Evolutionary conservation across 2,329 filamentous ascomycete genomes (phyloP).

Genomic region (Neobulgaria alba): DNA sequence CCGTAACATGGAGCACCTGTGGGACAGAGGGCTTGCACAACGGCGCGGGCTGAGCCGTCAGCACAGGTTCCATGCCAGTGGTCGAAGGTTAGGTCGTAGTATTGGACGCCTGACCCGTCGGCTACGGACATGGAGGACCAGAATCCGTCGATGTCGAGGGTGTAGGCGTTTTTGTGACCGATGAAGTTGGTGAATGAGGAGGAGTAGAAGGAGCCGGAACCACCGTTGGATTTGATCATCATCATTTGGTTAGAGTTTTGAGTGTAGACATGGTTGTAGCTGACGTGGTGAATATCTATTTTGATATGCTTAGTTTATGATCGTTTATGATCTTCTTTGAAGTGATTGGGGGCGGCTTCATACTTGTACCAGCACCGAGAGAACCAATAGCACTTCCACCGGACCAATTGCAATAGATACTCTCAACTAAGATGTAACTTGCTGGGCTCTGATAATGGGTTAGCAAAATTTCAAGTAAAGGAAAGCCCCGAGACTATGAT

Average conservation of each 20-base stretch:
- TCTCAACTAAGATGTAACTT: constrained; percentile 50
- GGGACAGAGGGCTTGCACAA: constrained; percentile 44
- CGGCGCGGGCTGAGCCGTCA: constrained; percentile 35
- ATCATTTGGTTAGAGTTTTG: constrained; percentile 52
- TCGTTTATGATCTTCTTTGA: too few relatives aligned
- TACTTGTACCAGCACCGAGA: constrained; percentile 36
- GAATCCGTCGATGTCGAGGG: constrained; percentile 45
- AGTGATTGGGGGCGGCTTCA: too few relatives aligned
- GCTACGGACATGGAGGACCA: constrained; percentile 38
- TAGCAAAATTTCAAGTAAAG: too few relatives aligned
- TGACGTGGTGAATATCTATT: constrained; percentile 39
- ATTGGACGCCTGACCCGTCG: constrained; percentile 39
- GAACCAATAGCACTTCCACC: constrained; percentile 51
- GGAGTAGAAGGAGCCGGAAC: constrained; percentile 42
- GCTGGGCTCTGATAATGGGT: constrained; percentile 39
- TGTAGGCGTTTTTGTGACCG: constrained; percentile 50
- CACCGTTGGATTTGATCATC: constrained; percentile 54
- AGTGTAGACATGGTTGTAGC: constrained; percentile 51
- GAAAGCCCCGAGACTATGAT: too few relatives aligned
- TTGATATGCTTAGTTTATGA: neutral
- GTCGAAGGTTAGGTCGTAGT: constrained; percentile 39
- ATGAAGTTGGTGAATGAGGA: constrained; percentile 48
- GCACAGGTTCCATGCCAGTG: constrained; percentile 48
- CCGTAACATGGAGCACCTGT: constrained; percentile 42
- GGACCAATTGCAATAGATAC: constrained; percentile 53